Base-by-base conservation (phyloP, 2,329 filamentous ascomycete species). In the Colletotrichum zoysiae region DNA sequence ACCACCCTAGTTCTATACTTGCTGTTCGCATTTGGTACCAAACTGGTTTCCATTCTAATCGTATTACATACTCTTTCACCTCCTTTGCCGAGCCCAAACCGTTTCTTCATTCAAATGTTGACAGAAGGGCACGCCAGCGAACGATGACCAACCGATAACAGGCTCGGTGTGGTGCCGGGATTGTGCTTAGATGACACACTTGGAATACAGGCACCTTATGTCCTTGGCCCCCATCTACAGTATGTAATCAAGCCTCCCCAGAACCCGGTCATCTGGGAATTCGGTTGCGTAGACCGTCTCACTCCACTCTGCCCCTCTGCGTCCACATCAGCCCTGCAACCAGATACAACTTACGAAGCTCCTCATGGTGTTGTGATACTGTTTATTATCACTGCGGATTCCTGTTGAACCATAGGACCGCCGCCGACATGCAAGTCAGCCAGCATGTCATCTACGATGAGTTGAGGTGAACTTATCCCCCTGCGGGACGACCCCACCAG, bases 341-440 rank as follows among this genome's bases (percentile, higher is more conserved):
- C 30, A 30, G 30, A 53, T 33, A 50, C 38, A 9, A 38, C 30
- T 38, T 63, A 48, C 50, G 50, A 67, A 40, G 23, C 11, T 40
- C 58, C 18, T 35, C 33, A 23, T 53, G 1, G 8, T 26, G 11
- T 16, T 6, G 38, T 35, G 14, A 30, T 16, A 20, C 4, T 30
- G 26, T 33, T 3, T 35, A 5, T 14, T 46, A n/a, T 35, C 23
- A 6, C 14, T 23, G 12, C 26, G 7, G 26, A 7, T 5, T 26
- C 26, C 16, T 33, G 7, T 1, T 8, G 2, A 30, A 7, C 26
- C 16, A 6, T 26, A 6, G 11, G 33, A 53, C 9, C 62, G 9
- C 40, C 26, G 35, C 35, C 61, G 48, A 14, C n/a, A 56, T 65
- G 50, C 50, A 65, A 57, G 62, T 65, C 50, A 57, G 62, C 62